phyloP scores from a whole-genome alignment of 2,329 filamentous ascomycete species.

The Apiospora arundinis region DNA sequence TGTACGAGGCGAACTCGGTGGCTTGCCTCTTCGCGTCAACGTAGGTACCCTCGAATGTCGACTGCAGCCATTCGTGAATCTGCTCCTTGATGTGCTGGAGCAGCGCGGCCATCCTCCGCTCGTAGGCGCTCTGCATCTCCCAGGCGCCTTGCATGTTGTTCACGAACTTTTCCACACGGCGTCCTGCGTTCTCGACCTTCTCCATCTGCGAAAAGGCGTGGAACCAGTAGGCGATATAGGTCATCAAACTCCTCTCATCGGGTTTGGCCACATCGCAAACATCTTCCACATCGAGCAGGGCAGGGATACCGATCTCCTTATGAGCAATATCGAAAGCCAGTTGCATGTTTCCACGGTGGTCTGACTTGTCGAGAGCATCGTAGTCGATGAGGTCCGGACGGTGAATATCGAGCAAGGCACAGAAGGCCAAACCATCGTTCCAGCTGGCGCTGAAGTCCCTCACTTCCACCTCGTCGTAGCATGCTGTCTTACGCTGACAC shows the following conservation, averaged over 20 bases:
- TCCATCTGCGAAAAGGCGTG: conserved; percentile 99
- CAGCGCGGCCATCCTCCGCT: conserved; percentile 86
- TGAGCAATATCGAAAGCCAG: conserved; percentile 95
- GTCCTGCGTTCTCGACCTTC: conserved; percentile 94
- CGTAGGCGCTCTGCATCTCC: conserved; percentile 99
- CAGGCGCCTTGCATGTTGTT: conserved; percentile 98
- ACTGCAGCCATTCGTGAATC: conserved; percentile 75
- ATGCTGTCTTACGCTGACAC: conserved; percentile 98
- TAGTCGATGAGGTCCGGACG: conserved; percentile 97
- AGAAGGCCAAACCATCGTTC: conserved; percentile 98
- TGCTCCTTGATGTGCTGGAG: conserved; percentile 77
- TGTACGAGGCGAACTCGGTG: conserved; percentile 83
- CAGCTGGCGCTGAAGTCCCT: conserved; percentile 94
- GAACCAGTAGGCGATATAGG: conserved; percentile 99
- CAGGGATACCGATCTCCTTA: conserved; percentile 96
- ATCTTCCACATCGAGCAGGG: conserved; percentile 95
- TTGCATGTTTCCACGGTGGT: conserved; percentile 97
- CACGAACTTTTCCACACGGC: conserved; percentile 97
- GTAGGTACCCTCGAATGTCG: conserved; percentile 91
- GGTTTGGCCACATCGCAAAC: conserved; percentile 96
- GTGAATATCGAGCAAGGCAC: conserved; percentile 94
- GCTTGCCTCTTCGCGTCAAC: conserved; percentile 89
- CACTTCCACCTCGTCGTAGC: conserved; percentile 96
- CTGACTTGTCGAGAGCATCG: conserved; percentile 89
- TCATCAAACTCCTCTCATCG: conserved; percentile 97